A percentile compares a stretch with the other conserved stretches of the same genome.
Evolutionary conservation across 805 yeast genomes (phyloP).

Genomic region (Cyberlindnera galapagoensis): DNA sequence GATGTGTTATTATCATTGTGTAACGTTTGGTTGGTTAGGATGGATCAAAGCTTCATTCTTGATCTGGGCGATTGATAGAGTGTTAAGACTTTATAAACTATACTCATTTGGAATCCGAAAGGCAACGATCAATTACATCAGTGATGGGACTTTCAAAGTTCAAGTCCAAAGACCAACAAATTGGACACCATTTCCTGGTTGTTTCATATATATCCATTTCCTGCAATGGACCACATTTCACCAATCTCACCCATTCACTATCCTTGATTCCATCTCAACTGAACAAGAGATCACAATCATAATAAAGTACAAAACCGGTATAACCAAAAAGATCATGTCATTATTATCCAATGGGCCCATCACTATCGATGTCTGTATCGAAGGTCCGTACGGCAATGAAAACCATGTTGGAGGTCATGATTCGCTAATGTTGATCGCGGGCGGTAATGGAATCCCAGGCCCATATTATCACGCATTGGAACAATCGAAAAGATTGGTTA

Average conservation of each 20-base stretch:
- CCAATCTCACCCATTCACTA: constrained; percentile 73
- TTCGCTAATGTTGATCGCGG: constrained; percentile 37
- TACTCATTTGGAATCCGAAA: constrained; percentile 14
- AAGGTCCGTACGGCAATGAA: constrained; percentile 57
- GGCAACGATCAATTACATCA: constrained; percentile 15
- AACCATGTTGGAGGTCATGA: constrained; percentile 32
- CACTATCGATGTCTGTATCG: constrained; percentile 37
- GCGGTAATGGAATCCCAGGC: constrained; percentile 50
- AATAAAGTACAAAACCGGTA: constrained; percentile 49
- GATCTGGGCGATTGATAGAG: constrained; percentile 46
- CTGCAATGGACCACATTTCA: constrained; percentile 44
- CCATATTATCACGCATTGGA: constrained; percentile 36
- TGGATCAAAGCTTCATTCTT: constrained; percentile 15
- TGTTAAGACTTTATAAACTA: constrained; percentile 35
- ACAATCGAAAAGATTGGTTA: constrained; percentile 18
- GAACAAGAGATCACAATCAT: constrained; percentile 35
- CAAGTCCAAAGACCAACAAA: constrained; percentile 31
- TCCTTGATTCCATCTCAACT: constrained; percentile 34
- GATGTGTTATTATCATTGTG: constrained; percentile 55
- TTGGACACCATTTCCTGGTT: constrained; percentile 50
- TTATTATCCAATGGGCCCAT: constrained; percentile 2
- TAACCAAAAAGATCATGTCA: constrained; percentile 29
- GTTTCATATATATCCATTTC: constrained; percentile 51
- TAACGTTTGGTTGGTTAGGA: constrained; percentile 40
- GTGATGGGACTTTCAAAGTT: constrained; percentile 44